Conservation (phyloP, 2,329 filamentous ascomycete species). For the Tolypocladium tropicale region DNA sequence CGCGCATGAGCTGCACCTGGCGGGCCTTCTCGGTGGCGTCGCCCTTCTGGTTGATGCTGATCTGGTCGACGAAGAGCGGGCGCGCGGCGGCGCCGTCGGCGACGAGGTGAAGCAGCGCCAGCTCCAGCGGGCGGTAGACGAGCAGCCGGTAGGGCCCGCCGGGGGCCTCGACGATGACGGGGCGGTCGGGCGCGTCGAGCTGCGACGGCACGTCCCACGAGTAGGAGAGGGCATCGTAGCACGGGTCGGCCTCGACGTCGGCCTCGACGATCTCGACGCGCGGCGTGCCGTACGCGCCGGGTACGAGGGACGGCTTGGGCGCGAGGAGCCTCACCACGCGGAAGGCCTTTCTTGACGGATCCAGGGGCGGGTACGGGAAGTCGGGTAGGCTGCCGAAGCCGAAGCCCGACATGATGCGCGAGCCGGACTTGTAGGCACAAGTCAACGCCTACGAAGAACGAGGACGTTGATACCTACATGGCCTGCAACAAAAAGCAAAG, state of each 20-base stretch:
- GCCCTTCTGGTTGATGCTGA: conserved; percentile 20
- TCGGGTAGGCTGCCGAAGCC: background rate
- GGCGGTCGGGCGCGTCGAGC: conserved; percentile 8
- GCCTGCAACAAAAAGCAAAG: background rate
- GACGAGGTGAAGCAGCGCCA: conserved; percentile 13
- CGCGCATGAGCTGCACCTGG: conserved; percentile 18
- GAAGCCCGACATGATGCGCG: conserved; percentile 4
- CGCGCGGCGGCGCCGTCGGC: conserved; percentile 1
- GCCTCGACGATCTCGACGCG: conserved; percentile 16
- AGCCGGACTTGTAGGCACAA: too few relatives aligned
- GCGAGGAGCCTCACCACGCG: conserved; percentile 15
- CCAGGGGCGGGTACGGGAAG: conserved; percentile 6
- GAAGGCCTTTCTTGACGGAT: conserved; percentile 7
- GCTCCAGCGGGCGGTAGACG: conserved; percentile 19
- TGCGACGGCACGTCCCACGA: conserved; percentile 12
- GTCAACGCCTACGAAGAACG: too few relatives aligned
- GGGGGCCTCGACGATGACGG: conserved; percentile 14
- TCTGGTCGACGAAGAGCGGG: conserved; percentile 19
- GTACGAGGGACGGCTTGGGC: conserved; percentile 7
- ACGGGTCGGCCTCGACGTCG: conserved; percentile 5
- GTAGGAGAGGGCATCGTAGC: conserved; percentile 21
- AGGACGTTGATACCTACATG: background rate
- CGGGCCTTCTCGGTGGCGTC: conserved; percentile 11
- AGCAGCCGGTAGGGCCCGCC: conserved; percentile 6
- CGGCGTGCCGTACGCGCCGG: conserved; percentile 10